Evolutionary conservation across 495 filamentous ascomycete genomes (phyloP).

Genomic region (Neurospora africana): DNA sequence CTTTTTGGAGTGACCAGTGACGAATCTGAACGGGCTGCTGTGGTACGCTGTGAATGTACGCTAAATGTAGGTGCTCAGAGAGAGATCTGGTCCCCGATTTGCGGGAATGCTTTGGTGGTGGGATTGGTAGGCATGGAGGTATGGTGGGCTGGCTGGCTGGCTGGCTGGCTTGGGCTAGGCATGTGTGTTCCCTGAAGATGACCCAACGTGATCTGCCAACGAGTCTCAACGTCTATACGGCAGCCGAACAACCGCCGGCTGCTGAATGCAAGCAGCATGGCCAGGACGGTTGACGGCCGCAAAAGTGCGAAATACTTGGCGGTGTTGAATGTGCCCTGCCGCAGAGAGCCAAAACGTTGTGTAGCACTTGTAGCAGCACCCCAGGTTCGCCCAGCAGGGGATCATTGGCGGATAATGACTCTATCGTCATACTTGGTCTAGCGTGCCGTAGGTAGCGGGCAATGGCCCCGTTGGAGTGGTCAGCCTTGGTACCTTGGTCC

Average conservation of each 20-base stretch:
- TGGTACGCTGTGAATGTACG: constrained; percentile 10
- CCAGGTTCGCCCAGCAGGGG: not conserved
- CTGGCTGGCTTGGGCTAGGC: not conserved
- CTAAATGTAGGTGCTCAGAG: constrained; percentile 7
- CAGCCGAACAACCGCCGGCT: not conserved
- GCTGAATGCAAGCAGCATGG: not conserved
- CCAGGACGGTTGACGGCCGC: not conserved
- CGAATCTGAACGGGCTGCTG: constrained; percentile 15
- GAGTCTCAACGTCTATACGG: not conserved
- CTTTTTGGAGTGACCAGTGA: constrained; percentile 11
- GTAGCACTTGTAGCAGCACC: not conserved
- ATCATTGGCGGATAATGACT: not conserved
- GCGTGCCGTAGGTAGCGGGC: not conserved
- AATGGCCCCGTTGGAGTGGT: not conserved
- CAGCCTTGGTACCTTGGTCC: not conserved
- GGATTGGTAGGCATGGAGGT: not conserved
- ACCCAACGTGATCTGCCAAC: constrained; percentile 4
- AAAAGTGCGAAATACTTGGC: not conserved
- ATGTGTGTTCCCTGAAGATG: not conserved
- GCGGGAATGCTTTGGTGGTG: not conserved
- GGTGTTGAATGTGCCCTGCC: not conserved
- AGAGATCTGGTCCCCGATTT: constrained; percentile 10
- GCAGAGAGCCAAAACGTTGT: not conserved
- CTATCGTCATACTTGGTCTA: not conserved
- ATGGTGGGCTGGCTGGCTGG: not conserved